Evolutionary conservation across 192 early-diverging fungal species (phyloP), one percentile per base, ranked within the genome.

Genomic region (Pilobolus umbonatus): DNA sequence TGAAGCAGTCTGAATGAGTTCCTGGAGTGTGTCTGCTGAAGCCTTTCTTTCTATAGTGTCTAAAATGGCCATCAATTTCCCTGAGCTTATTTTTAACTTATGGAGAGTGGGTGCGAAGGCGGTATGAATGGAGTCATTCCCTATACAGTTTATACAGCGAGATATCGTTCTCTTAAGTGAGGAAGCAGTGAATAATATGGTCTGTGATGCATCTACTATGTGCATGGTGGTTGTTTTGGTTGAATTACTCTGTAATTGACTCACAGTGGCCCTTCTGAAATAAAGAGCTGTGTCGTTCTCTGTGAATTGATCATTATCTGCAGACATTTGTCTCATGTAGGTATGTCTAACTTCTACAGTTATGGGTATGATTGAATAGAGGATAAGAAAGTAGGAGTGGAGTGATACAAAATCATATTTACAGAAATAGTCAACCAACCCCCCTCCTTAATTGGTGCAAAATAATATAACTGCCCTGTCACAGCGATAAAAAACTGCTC

Each of bases 161-260:
- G 49, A 24, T 6, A 61, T 52, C 3, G 39, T 39, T 17, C 60
- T 22, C 17, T 61, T 48, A 30, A 61, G 36, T n/a, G 29, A 31
- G 1, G 40, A 45, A 8, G 51, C n/a, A 7, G 60, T 51, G 15
- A 53, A 61, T 25, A 61, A 30, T 44, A 61, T 53, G 17, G 47
- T 61, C 12, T 42, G 60, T 14, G 60, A 40, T n/a, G 60, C 60
- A 53, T 61, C 60, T 8, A 61, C 32, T 15, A 61, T 38, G n/a
- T 57, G 55, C 14, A 57, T 11, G 15, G 12, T 42, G 14, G 19
- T 17, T 42, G n/a, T 42, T 42, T 42, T 12, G 19, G 39, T 15
- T 42, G 39, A 17, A 17, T 42, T 42, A 17, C 14, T 12, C 19
- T 17, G 12, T 15, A 15, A 17, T 42, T 15, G 39, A n/a, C n/a